A percentile compares a stretch with the other conserved stretches of the same genome.
phyloP scores from a whole-genome alignment of 1,284 basidiomycete genomes.

The Cryptococcus amylolentus region DNA sequence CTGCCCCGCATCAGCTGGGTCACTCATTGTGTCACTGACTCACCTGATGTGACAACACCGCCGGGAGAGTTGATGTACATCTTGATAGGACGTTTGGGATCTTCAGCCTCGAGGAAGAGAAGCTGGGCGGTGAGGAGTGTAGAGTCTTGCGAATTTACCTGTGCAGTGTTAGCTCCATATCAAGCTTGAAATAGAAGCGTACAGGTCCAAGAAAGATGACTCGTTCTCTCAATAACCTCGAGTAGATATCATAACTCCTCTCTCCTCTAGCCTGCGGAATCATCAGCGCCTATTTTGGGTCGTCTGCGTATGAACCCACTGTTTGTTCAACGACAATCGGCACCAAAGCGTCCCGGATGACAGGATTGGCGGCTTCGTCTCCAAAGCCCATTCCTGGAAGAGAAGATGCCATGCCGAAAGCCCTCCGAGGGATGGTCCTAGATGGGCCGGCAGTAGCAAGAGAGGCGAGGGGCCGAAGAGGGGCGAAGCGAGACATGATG shows the following conservation, averaged over 20 bases:
- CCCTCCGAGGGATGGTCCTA: conserved; percentile 6
- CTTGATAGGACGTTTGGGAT: conserved; percentile 84
- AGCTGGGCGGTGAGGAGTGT: conserved; percentile 82
- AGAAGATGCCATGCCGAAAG: conserved; percentile 8
- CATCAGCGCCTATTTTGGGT: not conserved
- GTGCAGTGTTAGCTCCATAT: not conserved
- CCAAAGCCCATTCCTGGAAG: not conserved
- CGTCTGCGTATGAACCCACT: conserved; percentile 51
- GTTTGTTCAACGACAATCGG: conserved; percentile 93
- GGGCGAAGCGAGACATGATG: conserved; percentile 7
- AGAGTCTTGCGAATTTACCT: conserved; percentile 48
- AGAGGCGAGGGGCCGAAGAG: conserved; percentile 3
- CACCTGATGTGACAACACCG: conserved; percentile 84
- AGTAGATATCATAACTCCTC: conserved; percentile 91
- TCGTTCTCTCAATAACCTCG: conserved; percentile 78
- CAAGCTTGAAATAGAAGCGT: conserved; percentile 28
- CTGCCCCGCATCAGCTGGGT: too few relatives aligned
- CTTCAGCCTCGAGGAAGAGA: conserved; percentile 89
- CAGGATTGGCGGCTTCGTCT: conserved; percentile 27
- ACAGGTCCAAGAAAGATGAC: conserved; percentile 94
- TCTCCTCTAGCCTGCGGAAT: conserved; percentile 74
- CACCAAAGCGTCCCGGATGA: conserved; percentile 56
- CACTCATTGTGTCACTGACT: too few relatives aligned
- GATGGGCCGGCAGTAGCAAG: conserved; percentile 22
- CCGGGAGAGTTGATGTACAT: conserved; percentile 93